Evolutionary conservation across 2,329 filamentous ascomycete genomes (phyloP), one percentile per base, ranked within the genome.

Genomic region (Colletotrichum brevisporum): DNA sequence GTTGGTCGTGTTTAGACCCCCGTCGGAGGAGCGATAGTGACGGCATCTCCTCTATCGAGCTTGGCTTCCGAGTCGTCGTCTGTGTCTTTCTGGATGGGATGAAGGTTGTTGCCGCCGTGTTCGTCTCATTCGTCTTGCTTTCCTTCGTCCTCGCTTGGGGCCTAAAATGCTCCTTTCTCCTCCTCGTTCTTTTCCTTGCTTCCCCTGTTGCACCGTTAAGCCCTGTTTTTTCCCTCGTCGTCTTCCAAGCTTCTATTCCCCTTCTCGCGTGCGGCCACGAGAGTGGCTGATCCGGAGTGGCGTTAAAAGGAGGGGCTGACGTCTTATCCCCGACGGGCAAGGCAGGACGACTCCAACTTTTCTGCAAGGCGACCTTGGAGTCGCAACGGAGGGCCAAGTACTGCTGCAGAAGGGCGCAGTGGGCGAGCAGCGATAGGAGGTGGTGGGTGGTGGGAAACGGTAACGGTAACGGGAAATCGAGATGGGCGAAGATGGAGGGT

Each of bases 11-110:
- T 60, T 58, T 69, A 45, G 62, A 56, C 36, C 71, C 69, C 21
- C 76, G 75, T 59, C 75, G 77, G 63, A 77, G 72, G 8, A 77
- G 73, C 27, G 77, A 76, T 47, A 80, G 74, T 18, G 77, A 76
- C 47, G 77, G 78, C 78, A 80, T 81, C 47, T 69, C 68, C 51
- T 36, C 31, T 36, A 36, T 36, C 31, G 31, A 8, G 31, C 31
- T 13, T 48, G 47, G 27, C 31, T 5, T 50, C 45, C 12, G 10
- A 57, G 67, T 69, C 56, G 56, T 36, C 31, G 39, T 50, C 39
- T 13, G 10, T 60, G 51, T 16, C 39, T 39, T 15, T 55, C 27
- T 47, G 56, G 56, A 39, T 47, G 56, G 56, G 54, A 59, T 51
- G 50, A 59, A 54, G 31, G 31, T 21, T 50, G 15, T 16, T 50